Conservation (phyloP, 2,329 filamentous ascomycete species). For the Alternaria conjuncta region DNA sequence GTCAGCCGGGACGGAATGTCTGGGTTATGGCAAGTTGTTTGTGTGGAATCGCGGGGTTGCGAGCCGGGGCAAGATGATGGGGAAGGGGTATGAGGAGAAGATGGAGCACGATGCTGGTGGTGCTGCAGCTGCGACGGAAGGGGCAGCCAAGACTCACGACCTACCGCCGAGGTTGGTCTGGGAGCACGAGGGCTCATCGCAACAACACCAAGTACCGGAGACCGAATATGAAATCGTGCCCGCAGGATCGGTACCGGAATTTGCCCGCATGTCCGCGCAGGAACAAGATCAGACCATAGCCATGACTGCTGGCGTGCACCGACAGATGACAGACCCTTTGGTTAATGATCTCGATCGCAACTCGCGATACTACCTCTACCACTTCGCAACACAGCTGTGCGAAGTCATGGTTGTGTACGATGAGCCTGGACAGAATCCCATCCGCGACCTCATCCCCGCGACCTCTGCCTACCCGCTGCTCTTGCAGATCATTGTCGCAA, state of each 20-base stretch:
- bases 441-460: conserved; percentile 56
- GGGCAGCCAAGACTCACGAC: conserved; percentile 33
- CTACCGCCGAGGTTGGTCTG: conserved; percentile 24
- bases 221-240: background rate
- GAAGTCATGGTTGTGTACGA: conserved; percentile 61
- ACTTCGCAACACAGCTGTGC: conserved; percentile 60
- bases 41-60: conserved; percentile 65
- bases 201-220: conserved; percentile 6
- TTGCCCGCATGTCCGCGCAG: background rate
- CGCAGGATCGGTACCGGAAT: background rate
- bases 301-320: conserved; percentile 45
- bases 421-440: conserved; percentile 54
- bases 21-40: conserved; percentile 67
- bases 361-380: conserved; percentile 56
- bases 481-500: conserved; percentile 55
- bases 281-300: conserved; percentile 15
- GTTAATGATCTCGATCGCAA: conserved; percentile 60
- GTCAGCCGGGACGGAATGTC: conserved; percentile 62
- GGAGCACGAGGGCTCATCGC: conserved; percentile 13
- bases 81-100: conserved; percentile 56
- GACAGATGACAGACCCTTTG: conserved; percentile 60
- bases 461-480: conserved; percentile 54
- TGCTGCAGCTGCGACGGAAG: conserved; percentile 18
- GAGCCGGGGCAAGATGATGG: conserved; percentile 61
- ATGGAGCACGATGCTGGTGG: background rate